phyloP scores from a whole-genome alignment of 257 asterid genomes.

The Lithospermum erythrorhizon region DNA sequence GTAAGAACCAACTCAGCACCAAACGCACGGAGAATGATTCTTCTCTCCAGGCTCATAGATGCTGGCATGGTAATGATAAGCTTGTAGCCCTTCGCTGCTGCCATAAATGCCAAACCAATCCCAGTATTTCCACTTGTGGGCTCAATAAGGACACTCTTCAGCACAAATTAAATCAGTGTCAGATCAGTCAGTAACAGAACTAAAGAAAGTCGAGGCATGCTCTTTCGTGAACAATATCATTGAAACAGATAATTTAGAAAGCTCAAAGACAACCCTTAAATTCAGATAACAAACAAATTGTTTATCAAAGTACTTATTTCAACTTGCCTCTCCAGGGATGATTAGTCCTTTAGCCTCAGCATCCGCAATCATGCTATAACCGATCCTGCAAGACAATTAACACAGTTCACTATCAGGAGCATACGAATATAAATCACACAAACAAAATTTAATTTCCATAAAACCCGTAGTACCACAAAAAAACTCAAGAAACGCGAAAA shows the following conservation, averaged over 20 bases:
- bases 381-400: constrained; percentile 49
- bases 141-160: constrained; percentile 80
- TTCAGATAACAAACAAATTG: neutral
- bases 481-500: neutral
- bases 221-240: neutral
- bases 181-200: neutral
- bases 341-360: constrained; percentile 79
- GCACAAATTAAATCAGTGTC: constrained; percentile 3
- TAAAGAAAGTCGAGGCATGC: neutral
- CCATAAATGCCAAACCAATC: constrained; percentile 91
- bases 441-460: neutral
- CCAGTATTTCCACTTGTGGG: constrained; percentile 98
- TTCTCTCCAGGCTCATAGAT: constrained; percentile 81
- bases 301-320: neutral
- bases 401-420: neutral
- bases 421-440: neutral
- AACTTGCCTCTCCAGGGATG: constrained; percentile 71
- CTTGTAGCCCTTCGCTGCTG: constrained; percentile 84
- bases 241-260: neutral
- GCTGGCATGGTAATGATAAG: constrained; percentile 92
- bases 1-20: constrained; percentile 92
- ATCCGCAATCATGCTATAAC: constrained; percentile 85
- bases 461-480: neutral
- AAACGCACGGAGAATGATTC: constrained; percentile 76
- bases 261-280: neutral